Evolutionary conservation across 2,329 filamentous ascomycete genomes (phyloP).

Genomic region (Trichoderma pleuroti): DNA sequence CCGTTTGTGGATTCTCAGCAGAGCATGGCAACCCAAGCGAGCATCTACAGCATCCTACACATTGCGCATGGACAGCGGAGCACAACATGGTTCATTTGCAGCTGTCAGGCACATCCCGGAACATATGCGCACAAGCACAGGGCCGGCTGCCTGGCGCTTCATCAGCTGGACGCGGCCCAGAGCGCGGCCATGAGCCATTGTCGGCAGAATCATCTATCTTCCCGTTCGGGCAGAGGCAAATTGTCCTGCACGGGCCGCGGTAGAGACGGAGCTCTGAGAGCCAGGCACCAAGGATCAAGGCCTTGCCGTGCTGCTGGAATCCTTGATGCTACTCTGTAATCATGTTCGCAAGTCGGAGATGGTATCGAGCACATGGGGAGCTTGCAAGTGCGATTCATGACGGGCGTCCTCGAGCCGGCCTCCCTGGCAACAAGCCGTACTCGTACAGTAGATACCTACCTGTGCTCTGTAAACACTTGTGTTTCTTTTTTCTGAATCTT

Average conservation of each 20-base stretch:
- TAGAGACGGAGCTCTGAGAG: not conserved
- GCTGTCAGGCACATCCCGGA: not conserved
- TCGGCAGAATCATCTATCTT: not conserved
- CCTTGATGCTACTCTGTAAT: not conserved
- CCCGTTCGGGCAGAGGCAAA: not conserved
- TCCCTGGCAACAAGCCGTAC: not conserved
- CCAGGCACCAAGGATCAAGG: not conserved
- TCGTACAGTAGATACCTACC: not conserved
- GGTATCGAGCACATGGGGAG: not conserved
- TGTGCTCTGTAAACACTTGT: not conserved
- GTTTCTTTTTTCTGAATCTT: not conserved
- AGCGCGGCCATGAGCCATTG: not conserved
- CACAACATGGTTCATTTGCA: too few species aligned
- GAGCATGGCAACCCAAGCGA: not conserved
- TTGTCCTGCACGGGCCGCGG: conserved; percentile 5
- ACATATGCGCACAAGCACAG: not conserved
- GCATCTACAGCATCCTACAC: not conserved
- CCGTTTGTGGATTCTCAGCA: not conserved
- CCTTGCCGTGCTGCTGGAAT: not conserved
- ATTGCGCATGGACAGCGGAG: not conserved
- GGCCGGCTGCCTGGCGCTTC: not conserved
- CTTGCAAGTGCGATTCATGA: not conserved
- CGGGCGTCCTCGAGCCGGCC: not conserved
- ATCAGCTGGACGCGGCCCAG: not conserved
- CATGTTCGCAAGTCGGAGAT: not conserved